These are phyloP conservation scores for Ogataea methylovora DNA, from an alignment of 805 yeast genomes.

Conservation along the genomic window DNA sequence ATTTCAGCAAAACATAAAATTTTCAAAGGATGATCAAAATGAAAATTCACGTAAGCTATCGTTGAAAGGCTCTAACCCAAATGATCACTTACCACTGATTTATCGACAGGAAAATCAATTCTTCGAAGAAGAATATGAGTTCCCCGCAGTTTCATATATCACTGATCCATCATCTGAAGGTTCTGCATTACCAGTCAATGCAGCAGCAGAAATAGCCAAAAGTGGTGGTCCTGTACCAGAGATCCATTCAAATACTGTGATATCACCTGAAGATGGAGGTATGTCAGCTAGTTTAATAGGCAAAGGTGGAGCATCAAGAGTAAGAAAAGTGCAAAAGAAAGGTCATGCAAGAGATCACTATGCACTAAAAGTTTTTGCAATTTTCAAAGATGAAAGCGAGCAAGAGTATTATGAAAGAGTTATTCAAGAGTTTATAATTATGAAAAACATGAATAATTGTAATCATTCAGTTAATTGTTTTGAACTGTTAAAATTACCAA, in stretches of 20 bases:
- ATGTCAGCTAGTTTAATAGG: constrained; percentile 34
- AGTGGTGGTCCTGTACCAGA: too few species aligned
- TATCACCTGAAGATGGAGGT: not conserved
- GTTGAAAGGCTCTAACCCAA: too few species aligned
- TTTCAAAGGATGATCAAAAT: too few species aligned
- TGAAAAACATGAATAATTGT: constrained; percentile 42
- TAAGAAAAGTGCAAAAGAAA: constrained; percentile 37
- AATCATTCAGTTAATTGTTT: constrained; percentile 54
- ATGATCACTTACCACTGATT: constrained; percentile 49
- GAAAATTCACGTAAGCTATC: too few species aligned
- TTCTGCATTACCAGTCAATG: too few species aligned
- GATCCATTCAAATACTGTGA: not conserved
- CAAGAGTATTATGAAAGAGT: constrained; percentile 61
- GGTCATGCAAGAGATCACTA: constrained; percentile 25
- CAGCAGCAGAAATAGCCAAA: not conserved
- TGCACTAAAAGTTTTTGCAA: constrained; percentile 60
- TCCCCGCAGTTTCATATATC: constrained; percentile 30
- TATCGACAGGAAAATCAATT: constrained; percentile 40
- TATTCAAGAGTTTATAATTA: constrained; percentile 54
- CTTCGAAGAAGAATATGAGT: constrained; percentile 48
- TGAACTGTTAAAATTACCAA: constrained; percentile 49
- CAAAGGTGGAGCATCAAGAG: constrained; percentile 67
- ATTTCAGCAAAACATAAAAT: too few species aligned
- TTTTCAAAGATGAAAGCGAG: constrained; percentile 42
- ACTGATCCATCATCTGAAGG: too few species aligned